Conservation (phyloP, 2,329 filamentous ascomycete genomes). For the Paecilomyces variotii region DNA sequence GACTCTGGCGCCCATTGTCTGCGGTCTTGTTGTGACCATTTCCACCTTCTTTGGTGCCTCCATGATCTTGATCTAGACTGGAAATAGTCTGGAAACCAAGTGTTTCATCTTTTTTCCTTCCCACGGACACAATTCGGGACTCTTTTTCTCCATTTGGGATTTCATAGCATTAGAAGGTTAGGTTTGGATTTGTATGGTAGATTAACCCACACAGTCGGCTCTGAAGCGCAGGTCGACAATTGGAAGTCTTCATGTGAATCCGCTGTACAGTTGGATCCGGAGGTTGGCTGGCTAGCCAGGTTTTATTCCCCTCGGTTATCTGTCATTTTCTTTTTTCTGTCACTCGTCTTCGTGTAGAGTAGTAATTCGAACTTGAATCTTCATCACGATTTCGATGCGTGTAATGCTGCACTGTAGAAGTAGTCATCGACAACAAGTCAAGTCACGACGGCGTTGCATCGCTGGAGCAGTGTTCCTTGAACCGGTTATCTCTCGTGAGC, state of each 20-base stretch:
- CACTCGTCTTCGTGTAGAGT: conserved; percentile 1
- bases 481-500: too few relatives aligned
- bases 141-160: neutral
- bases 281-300: conserved; percentile 2
- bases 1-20: conserved; percentile 43
- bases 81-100: neutral
- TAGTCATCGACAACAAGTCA: too few relatives aligned
- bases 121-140: neutral
- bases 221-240: neutral
- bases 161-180: conserved; percentile 1
- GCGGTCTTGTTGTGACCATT: conserved; percentile 43
- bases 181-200: neutral
- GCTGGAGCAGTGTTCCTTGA: too few relatives aligned
- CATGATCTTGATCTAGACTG: conserved; percentile 23
- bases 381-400: neutral
- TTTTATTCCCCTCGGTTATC: neutral
- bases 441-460: too few relatives aligned
- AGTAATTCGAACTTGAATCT: neutral
- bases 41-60: conserved; percentile 48
- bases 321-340: neutral
- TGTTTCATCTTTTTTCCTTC: neutral
- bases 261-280: conserved; percentile 1
- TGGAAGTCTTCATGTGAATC: neutral
- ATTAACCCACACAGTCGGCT: neutral
- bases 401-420: neutral